Evolutionary conservation across 2,329 filamentous ascomycete species (phyloP), one percentile per base, ranked within the genome.

Genomic region (Cordyceps militaris): DNA sequence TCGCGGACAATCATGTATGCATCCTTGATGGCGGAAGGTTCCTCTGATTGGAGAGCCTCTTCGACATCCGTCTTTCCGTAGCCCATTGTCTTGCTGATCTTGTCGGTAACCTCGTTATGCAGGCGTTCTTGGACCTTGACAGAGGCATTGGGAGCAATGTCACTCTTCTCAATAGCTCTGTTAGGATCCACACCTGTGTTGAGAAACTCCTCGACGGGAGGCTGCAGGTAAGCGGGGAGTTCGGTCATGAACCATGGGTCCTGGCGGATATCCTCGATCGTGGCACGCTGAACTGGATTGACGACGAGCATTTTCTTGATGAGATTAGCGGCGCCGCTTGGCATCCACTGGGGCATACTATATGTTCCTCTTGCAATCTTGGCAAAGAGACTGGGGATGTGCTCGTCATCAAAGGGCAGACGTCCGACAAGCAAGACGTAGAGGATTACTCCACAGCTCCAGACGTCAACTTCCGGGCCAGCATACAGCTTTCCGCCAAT

Each of bases 401-500:
- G 96, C 67, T 99, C 94, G 70, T 99, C 94, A 74, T 99, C 94
- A 69, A 99, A 99, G 9, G 94, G 94, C 46, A 99, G 79, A 62
- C 89, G 82, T 58, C 89, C 89, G 28, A 90, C 88, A 32, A 94
- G 77, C 63, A 94, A 76, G 40, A 92, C 89, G 71, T 91, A 94
- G 44, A 94, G 80, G 67, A 96, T 96, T 62, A 96, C 91, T 61
- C 91, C 91, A 69, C 92, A 88, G 72, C 93, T 97, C 94, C 94
- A 99, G 2, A 99, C 94, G 70, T 99, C 94, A 38, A 99, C 94
- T 73, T 99, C 94, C 0, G 94, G 93, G 1, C 94, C 94, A 19
- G 94, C 94, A 69, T 99, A 99, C 56, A 97, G 79, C 78, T 97
- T 99, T 24, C 94, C 94, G 57, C 92, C 94, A 68, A 99, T 97